These are phyloP conservation scores for Teratosphaeria nubilosa DNA, from an alignment of 2,329 filamentous ascomycete genomes.

Conservation along the genomic window DNA sequence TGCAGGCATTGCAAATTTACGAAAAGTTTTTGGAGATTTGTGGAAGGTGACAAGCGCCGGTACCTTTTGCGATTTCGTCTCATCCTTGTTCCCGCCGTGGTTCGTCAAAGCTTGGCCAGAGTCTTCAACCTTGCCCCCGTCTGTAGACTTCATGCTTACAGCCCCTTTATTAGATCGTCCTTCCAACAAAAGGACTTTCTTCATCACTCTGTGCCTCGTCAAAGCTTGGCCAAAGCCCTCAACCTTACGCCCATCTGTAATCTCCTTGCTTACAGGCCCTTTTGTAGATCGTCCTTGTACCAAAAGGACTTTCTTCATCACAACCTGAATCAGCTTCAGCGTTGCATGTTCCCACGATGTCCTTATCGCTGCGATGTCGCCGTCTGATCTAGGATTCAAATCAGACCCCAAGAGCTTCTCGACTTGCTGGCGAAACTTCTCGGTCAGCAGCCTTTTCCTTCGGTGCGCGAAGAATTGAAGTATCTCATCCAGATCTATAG, in stretches of 20 bases:
- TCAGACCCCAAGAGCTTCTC: background rate
- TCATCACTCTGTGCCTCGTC: background rate
- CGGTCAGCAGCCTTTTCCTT: background rate
- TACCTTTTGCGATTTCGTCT: too few species aligned
- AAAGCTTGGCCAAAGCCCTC: too few species aligned
- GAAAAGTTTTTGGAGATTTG: background rate
- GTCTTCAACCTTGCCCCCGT: background rate
- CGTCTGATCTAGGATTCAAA: background rate
- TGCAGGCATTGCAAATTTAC: background rate
- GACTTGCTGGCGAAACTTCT: background rate
- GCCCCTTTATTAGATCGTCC: background rate
- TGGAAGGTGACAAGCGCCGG: background rate
- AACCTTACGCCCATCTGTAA: background rate
- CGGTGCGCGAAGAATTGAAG: background rate
- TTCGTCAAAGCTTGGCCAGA: too few species aligned
- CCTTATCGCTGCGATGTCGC: background rate
- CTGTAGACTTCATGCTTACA: background rate
- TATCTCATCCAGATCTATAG: background rate
- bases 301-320: background rate
- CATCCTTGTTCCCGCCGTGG: too few species aligned
- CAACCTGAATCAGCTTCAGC: background rate
- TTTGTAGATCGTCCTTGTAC: background rate
- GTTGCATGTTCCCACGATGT: background rate
- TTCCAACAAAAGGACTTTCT: background rate
- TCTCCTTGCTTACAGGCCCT: background rate